Percentiles rank a stretch among this genome's conserved stretches.
Evolutionary conservation across 2,329 filamentous ascomycete genomes (phyloP).

Genomic region (Parascedosporium putredinis): DNA sequence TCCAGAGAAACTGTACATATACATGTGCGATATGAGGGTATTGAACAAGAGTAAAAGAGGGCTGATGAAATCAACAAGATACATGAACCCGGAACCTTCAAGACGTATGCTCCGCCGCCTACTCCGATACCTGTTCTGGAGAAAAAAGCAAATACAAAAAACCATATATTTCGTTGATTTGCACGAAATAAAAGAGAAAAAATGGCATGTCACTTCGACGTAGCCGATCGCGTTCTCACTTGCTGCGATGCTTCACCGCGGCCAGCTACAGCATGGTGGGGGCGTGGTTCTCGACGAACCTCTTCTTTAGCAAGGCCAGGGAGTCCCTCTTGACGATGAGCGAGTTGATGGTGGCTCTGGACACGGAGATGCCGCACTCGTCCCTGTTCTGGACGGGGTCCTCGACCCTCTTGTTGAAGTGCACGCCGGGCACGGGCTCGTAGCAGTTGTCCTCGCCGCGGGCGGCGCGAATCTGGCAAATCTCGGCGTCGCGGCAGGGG

Average conservation of each 20-base stretch:
- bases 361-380: constrained; percentile 17
- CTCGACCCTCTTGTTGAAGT: constrained; percentile 21
- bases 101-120: too few relatives aligned
- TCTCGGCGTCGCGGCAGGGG: constrained; percentile 31
- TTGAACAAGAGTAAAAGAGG: too few relatives aligned
- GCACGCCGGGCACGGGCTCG: constrained; percentile 23
- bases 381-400: constrained; percentile 7
- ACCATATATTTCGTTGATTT: too few relatives aligned
- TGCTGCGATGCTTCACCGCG: not conserved
- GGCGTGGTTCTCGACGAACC: not conserved
- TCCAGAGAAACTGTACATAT: too few relatives aligned
- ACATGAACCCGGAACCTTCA: too few relatives aligned
- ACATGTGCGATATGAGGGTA: too few relatives aligned
- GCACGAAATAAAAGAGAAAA: too few relatives aligned
- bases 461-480: constrained; percentile 42
- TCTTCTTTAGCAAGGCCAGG: constrained; percentile 7
- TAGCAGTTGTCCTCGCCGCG: constrained; percentile 43
- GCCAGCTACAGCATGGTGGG: not conserved
- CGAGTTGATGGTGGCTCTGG: constrained; percentile 14
- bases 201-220: not conserved
- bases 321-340: constrained; percentile 7
- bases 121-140: not conserved
- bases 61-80: too few relatives aligned
- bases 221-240: not conserved
- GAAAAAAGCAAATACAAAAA: not conserved